Conservation (phyloP, 495 filamentous ascomycete genomes). For the Staphylotrichum tortipilum region DNA sequence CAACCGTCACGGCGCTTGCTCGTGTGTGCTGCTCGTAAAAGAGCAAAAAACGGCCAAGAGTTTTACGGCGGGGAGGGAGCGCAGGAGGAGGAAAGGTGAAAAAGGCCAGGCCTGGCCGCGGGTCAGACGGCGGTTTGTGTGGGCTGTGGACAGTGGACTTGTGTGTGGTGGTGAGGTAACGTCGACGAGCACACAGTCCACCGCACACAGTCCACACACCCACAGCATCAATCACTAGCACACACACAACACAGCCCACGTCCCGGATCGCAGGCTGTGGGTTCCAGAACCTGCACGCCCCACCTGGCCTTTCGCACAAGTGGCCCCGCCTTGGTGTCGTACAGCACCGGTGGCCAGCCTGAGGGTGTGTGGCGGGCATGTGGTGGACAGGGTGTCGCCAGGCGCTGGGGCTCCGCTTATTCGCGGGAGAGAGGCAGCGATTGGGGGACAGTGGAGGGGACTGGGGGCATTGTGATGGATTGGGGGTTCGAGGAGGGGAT, state of each 20-base stretch:
- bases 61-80: background rate
- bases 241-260: too few species aligned
- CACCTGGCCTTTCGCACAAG: background rate
- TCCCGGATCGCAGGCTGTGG: too few species aligned
- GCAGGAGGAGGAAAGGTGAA: too few species aligned
- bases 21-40: too few species aligned
- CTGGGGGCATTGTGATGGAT: background rate
- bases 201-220: too few species aligned
- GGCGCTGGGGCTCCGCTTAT: background rate
- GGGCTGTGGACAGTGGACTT: background rate
- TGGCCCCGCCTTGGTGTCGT: background rate
- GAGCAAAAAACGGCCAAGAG: too few species aligned
- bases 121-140: too few species aligned
- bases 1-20: too few species aligned
- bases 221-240: too few species aligned
- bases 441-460: too few species aligned
- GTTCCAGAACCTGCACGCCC: constrained; percentile 9
- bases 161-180: constrained; percentile 4
- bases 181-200: background rate
- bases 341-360: background rate
- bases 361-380: background rate
- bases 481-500: background rate
- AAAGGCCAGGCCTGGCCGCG: too few species aligned
- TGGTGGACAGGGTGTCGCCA: too few species aligned
- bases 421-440: constrained; percentile 1